Base-by-base conservation (phyloP, 345 rosid genomes). In the Noccaea caerulescens region DNA sequence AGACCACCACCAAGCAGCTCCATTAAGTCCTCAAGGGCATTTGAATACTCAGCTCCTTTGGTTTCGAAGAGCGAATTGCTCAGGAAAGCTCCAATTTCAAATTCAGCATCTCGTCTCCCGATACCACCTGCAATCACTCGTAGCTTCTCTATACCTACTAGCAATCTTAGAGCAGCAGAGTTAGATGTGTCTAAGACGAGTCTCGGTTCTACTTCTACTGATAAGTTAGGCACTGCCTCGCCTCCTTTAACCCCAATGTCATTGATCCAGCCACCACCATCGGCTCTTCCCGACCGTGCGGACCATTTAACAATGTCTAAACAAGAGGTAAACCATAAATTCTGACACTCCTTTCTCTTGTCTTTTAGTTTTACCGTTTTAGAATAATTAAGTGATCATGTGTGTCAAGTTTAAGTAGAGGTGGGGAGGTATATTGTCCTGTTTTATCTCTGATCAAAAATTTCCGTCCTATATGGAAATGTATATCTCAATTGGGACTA, bases 121-220 rank as follows among this genome's bases (percentile, higher is more conserved):
- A 77, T 65, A 60, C 99, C 98, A 57, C 97, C 97, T 25, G 63
- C 64, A 46, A 83, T 92, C 14, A 66, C 88, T 41, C 90, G 92
- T 68, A 90, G 99, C 71, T 95, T 85, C 77, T 95, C 99, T 67
- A 92, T 87, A 72, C 98, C 92, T 63, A 74, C 91, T 5, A 84
- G 88, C 69, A 63, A 86, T 78, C 84, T 75, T 72, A 85, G 81
- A 80, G 72, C 58, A 34, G 76, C 67, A 70, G 81, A 75, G 58
- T 53, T 84, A 67, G 79, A 70, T 56, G 72, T 67, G 71, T 72
- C 85, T 10, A 76, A 71, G 62, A 70, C 85, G 9, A 72, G 63
- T 59, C 79, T 80, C 57, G 76, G 76, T 46, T 20, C 23, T 20
- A 20, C 23, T 20, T 20, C 23, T 20, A 58, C 80, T 69, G 68